A percentile compares a stretch with the other conserved stretches of the same genome.
phyloP scores from a whole-genome alignment of 108 stramenopile genomes.

The Skeletonema potamos region DNA sequence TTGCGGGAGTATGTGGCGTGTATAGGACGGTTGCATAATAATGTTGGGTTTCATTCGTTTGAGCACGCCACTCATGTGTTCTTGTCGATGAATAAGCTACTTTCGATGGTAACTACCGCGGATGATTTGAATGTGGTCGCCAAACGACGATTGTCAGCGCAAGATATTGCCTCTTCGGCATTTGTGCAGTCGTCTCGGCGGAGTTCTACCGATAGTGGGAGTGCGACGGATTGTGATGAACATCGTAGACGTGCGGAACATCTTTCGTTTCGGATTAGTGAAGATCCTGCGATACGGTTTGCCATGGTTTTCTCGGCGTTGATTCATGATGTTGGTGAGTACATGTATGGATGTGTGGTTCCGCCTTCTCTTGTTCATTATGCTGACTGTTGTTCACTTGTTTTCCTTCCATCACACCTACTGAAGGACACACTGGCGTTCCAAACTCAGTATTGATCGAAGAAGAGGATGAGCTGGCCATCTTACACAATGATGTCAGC shows the following conservation, averaged over 20 bases:
- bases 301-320: conserved; percentile 71
- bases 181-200: not conserved
- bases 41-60: conserved; percentile 67
- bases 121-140: not conserved
- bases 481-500: conserved; percentile 47
- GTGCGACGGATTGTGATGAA: not conserved
- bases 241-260: not conserved
- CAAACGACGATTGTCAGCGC: not conserved
- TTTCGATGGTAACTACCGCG: conserved; percentile 25
- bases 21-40: conserved; percentile 41
- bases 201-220: not conserved
- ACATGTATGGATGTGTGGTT: not conserved
- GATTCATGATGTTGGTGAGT: conserved; percentile 69
- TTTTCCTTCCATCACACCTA: not conserved
- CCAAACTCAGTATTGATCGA: conserved; percentile 50
- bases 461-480: conserved; percentile 47
- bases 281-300: conserved; percentile 64
- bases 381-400: not conserved
- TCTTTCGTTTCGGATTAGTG: conserved; percentile 57
- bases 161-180: not conserved
- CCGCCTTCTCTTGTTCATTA: not conserved
- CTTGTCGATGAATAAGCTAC: conserved; percentile 45
- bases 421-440: conserved; percentile 50
- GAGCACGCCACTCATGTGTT: conserved; percentile 68
- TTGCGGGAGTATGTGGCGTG: conserved; percentile 19